phyloP scores from a whole-genome alignment of 2,329 filamentous ascomycete species.

The Diaporthe citrichinensis region DNA sequence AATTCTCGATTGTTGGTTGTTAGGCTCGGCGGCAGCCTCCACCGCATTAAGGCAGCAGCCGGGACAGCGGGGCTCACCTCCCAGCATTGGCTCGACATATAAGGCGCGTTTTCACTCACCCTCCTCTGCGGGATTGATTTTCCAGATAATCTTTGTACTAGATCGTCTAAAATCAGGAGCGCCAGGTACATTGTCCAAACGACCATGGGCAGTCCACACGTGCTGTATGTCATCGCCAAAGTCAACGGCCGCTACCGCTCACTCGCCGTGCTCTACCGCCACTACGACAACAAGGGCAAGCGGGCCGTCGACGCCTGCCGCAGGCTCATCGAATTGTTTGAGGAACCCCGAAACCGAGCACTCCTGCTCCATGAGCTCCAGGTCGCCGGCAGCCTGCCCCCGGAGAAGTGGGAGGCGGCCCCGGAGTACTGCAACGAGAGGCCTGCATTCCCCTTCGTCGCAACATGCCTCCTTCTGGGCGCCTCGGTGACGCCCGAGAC shows the following conservation, averaged over 20 bases:
- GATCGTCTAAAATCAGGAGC: accelerated
- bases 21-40: neutral
- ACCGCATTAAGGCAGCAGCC: neutral
- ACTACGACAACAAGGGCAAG: slow-evolving; percentile 4
- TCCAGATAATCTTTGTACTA: accelerated
- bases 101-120: neutral
- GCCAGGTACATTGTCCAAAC: neutral
- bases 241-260: slow-evolving; percentile 9
- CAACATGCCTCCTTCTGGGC: slow-evolving; percentile 1
- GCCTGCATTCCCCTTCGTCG: slow-evolving; percentile 24
- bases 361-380: slow-evolving; percentile 17
- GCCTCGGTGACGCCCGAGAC: slow-evolving; percentile 7
- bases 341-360: neutral
- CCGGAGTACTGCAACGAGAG: slow-evolving; percentile 2
- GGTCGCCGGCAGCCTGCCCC: neutral
- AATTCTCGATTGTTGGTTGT: neutral
- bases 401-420: slow-evolving; percentile 3
- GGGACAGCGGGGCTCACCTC: neutral
- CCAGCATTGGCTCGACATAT: neutral
- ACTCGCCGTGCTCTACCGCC: neutral
- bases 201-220: neutral
- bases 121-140: neutral
- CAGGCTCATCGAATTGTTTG: slow-evolving; percentile 9
- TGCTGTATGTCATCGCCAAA: slow-evolving; percentile 4
- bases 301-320: neutral